phyloP scores from a whole-genome alignment of 108 stramenopile genomes.

The Skeletonema grethae region DNA sequence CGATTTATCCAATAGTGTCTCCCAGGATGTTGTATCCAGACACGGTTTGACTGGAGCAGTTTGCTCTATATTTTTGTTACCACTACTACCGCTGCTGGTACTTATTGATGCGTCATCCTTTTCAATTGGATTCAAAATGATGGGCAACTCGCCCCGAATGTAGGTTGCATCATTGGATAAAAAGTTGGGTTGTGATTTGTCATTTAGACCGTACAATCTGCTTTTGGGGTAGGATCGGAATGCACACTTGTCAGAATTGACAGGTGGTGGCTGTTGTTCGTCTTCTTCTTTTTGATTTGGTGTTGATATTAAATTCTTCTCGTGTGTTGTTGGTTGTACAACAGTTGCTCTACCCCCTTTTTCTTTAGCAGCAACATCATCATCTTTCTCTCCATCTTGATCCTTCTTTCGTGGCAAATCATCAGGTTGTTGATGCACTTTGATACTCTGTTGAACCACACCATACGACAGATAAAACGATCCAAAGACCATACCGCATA shows the following conservation, averaged over 20 bases:
- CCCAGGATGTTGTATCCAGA: slow-evolving; percentile 81
- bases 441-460: not conserved
- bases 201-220: slow-evolving; percentile 59
- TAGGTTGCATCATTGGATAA: slow-evolving; percentile 59
- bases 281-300: not conserved
- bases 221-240: slow-evolving; percentile 73
- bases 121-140: slow-evolving; percentile 37
- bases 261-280: not conserved
- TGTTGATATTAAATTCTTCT: not conserved
- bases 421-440: not conserved
- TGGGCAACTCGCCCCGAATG: slow-evolving; percentile 75
- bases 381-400: not conserved
- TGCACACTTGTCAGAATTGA: slow-evolving; percentile 40
- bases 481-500: not conserved
- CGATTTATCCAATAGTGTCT: slow-evolving; percentile 16
- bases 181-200: slow-evolving; percentile 51
- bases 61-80: not conserved
- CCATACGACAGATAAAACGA: slow-evolving; percentile 1
- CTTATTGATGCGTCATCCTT: not conserved
- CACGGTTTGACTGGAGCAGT: slow-evolving; percentile 48
- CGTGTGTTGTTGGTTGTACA: not conserved
- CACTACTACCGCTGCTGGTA: not conserved
- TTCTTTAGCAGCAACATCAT: not conserved
- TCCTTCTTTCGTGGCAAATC: not conserved
- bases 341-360: not conserved